A percentile compares a stretch with the other conserved stretches of the same genome.
phyloP scores from a whole-genome alignment of 2,329 filamentous ascomycete species.

The Neurospora sp. region DNA sequence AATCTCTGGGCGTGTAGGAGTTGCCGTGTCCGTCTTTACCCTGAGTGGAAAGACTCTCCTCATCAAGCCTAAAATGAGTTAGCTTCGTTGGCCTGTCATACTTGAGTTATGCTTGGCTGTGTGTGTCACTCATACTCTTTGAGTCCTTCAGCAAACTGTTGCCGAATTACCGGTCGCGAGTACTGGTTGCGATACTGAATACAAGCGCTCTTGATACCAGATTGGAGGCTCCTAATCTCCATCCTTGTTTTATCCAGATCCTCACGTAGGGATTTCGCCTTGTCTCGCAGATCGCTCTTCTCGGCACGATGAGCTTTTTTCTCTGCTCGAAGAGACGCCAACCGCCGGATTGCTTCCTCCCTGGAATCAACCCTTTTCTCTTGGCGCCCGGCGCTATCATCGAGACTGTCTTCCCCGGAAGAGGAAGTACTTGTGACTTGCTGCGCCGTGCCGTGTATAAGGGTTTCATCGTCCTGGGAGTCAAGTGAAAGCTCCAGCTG shows the following conservation, averaged over 20 bases:
- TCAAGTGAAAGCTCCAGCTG: constrained; percentile 12
- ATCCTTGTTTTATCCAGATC: constrained; percentile 27
- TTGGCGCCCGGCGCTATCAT: not conserved
- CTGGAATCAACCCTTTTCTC: not conserved
- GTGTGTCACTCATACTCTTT: constrained; percentile 30
- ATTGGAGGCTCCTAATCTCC: constrained; percentile 23
- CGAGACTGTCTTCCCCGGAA: not conserved
- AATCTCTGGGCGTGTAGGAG: constrained; percentile 31
- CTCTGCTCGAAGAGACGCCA: not conserved
- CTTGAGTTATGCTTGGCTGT: not conserved
- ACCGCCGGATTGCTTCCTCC: not conserved
- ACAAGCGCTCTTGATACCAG: constrained; percentile 24
- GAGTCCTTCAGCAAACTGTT: constrained; percentile 50
- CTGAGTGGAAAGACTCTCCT: constrained; percentile 37
- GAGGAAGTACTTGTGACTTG: not conserved
- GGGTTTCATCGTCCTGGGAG: not conserved
- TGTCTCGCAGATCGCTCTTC: constrained; percentile 25
- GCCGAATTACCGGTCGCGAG: constrained; percentile 41
- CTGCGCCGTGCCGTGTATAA: not conserved
- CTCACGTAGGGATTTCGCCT: constrained; percentile 21
- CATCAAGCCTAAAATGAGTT: constrained; percentile 33
- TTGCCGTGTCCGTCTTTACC: constrained; percentile 29
- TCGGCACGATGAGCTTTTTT: constrained; percentile 18
- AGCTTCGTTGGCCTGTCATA: not conserved
- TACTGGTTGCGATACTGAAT: constrained; percentile 48